Evolutionary conservation across 495 filamentous ascomycete species (phyloP).

Genomic region (Talaromyces liani): DNA sequence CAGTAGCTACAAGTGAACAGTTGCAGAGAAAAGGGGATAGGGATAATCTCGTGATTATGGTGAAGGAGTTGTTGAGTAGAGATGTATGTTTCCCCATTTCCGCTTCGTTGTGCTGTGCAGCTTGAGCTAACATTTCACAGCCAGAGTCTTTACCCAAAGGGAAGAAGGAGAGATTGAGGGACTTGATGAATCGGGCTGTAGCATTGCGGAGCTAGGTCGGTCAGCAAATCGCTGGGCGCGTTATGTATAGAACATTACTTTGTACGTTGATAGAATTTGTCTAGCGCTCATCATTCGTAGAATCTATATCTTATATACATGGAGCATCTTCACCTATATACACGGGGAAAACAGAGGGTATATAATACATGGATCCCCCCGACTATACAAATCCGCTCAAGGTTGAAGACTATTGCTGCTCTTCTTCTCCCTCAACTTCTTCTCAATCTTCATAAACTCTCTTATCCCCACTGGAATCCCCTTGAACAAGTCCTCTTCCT

Average conservation of each 20-base stretch:
- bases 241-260: neutral
- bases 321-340: neutral
- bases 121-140: constrained; percentile 17
- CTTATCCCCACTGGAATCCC: constrained; percentile 86
- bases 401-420: constrained; percentile 12
- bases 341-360: neutral
- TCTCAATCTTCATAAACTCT: constrained; percentile 97
- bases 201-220: neutral
- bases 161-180: constrained; percentile 21
- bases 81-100: constrained; percentile 27
- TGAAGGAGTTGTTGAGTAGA: constrained; percentile 49
- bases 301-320: neutral
- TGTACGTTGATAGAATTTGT: neutral
- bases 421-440: constrained; percentile 75
- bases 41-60: constrained; percentile 57
- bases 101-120: neutral
- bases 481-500: constrained; percentile 56
- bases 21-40: constrained; percentile 41
- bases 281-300: neutral
- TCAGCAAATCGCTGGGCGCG: neutral
- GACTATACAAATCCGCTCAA: neutral
- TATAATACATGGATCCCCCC: neutral
- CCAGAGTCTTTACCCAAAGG: constrained; percentile 20
- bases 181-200: constrained; percentile 17
- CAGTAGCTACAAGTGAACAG: constrained; percentile 16